These are phyloP conservation scores for Colletotrichum sp. DNA, from an alignment of 2,329 filamentous ascomycete genomes.

Conservation along the genomic window DNA sequence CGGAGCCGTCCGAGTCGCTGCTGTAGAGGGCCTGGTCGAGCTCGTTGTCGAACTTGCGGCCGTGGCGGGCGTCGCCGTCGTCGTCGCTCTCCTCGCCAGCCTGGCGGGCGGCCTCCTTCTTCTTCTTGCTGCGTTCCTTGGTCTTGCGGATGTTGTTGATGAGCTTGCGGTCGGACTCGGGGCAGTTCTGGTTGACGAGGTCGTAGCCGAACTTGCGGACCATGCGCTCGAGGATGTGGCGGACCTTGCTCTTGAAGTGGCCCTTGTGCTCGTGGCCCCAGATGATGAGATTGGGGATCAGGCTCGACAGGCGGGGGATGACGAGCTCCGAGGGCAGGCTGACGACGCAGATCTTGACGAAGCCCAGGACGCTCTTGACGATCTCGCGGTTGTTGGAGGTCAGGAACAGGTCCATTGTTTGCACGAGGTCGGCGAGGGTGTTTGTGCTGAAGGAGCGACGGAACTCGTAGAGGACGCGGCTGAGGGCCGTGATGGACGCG, in stretches of 20 bases:
- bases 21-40: slow-evolving; percentile 97
- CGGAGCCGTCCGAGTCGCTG: slow-evolving; percentile 67
- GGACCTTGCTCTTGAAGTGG: slow-evolving; percentile 95
- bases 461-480: slow-evolving; percentile 93
- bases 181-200: slow-evolving; percentile 78
- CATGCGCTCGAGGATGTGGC: slow-evolving; percentile 96
- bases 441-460: slow-evolving; percentile 70
- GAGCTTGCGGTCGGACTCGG: slow-evolving; percentile 86
- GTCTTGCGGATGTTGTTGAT: slow-evolving; percentile 95
- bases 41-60: slow-evolving; percentile 81
- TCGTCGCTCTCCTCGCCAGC: slow-evolving; percentile 63
- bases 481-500: slow-evolving; percentile 93
- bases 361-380: slow-evolving; percentile 90
- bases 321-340: slow-evolving; percentile 81
- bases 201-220: slow-evolving; percentile 89
- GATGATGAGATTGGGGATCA: slow-evolving; percentile 89
- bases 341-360: slow-evolving; percentile 95
- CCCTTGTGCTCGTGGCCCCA: slow-evolving; percentile 99
- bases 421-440: slow-evolving; percentile 82
- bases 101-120: slow-evolving; percentile 73
- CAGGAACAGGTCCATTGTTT: slow-evolving; percentile 95
- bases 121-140: slow-evolving; percentile 87
- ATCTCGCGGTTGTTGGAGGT: slow-evolving; percentile 97
- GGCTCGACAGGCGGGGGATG: slow-evolving; percentile 73
- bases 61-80: slow-evolving; percentile 52